Conservation (phyloP, 2,329 filamentous ascomycete species). For the Aspergillus ochraceoroseus region DNA sequence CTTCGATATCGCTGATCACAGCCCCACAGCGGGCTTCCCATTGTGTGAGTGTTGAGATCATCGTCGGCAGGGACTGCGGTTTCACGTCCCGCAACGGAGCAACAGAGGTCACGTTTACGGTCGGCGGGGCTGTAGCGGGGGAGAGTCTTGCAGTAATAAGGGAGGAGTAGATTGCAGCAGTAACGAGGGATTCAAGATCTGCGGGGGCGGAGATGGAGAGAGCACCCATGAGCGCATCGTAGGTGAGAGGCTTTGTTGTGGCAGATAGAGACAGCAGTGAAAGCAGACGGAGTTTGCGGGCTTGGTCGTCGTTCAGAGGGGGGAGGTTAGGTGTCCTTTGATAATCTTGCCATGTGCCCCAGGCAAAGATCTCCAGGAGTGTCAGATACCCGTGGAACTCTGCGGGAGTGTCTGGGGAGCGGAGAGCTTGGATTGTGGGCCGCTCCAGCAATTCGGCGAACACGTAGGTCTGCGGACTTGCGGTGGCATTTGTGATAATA, state of each 20-base stretch:
- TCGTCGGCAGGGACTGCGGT: conserved; percentile 63
- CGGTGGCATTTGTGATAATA: conserved; percentile 80
- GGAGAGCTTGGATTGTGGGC: conserved; percentile 70
- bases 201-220: conserved; percentile 63
- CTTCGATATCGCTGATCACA: conserved; percentile 69
- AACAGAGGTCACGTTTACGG: conserved; percentile 72
- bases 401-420: conserved; percentile 47
- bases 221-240: conserved; percentile 60
- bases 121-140: conserved; percentile 70
- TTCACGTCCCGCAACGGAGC: conserved; percentile 80
- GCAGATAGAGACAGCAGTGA: conserved; percentile 77
- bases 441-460: conserved; percentile 89
- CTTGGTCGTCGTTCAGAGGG: conserved; percentile 64
- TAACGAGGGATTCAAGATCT: conserved; percentile 80
- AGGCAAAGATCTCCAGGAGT: conserved; percentile 82
- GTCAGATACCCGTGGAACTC: conserved; percentile 62
- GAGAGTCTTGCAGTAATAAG: conserved; percentile 80
- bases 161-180: conserved; percentile 78
- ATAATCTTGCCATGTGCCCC: conserved; percentile 83
- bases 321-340: conserved; percentile 61
- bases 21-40: conserved; percentile 76
- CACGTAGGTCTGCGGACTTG: conserved; percentile 82
- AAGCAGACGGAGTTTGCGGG: conserved; percentile 82
- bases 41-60: conserved; percentile 62
- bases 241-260: conserved; percentile 64